A percentile compares a stretch with the other conserved stretches of the same genome.
These are phyloP conservation scores for Neopestalotiopsis rosae DNA, from an alignment of 2,329 filamentous ascomycete species.

Conservation along the genomic window DNA sequence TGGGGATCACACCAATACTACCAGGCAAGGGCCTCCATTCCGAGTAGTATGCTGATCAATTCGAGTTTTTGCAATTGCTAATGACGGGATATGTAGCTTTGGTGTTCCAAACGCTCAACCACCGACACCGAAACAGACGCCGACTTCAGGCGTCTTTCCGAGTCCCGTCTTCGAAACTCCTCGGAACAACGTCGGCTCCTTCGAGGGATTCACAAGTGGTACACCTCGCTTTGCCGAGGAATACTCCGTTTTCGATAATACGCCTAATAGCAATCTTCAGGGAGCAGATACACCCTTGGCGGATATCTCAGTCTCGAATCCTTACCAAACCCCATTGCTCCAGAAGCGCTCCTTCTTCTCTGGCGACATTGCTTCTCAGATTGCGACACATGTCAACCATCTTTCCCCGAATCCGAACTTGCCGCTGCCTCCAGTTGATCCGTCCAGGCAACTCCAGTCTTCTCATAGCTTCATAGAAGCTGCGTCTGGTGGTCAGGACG, in stretches of 20 bases:
- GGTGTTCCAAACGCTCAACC: conserved; percentile 67
- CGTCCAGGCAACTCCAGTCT: conserved; percentile 61
- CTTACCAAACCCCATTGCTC: conserved; percentile 38
- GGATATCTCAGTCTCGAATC: conserved; percentile 47
- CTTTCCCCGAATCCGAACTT: conserved; percentile 59
- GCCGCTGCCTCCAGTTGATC: conserved; percentile 64
- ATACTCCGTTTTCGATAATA: conserved; percentile 70
- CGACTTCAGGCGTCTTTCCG: conserved; percentile 57
- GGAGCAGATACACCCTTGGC: conserved; percentile 50
- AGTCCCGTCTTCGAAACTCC: conserved; percentile 64
- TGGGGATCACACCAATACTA: conserved; percentile 60
- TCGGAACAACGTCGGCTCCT: conserved; percentile 50
- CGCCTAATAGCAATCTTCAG: conserved; percentile 59
- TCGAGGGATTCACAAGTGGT: conserved; percentile 57
- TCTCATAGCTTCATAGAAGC: conserved; percentile 54
- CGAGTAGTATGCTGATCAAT: not conserved
- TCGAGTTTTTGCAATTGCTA: conserved; percentile 6
- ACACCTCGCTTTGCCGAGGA: conserved; percentile 69
- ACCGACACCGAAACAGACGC: conserved; percentile 63
- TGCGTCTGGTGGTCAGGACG: conserved; percentile 35
- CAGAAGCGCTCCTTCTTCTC: conserved; percentile 59
- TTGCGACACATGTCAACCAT: conserved; percentile 67
- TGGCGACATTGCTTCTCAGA: conserved; percentile 54
- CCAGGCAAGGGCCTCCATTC: conserved; percentile 50
- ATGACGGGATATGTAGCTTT: conserved; percentile 51